Evolutionary conservation across 768 basidiomycete species (phyloP).

Genomic region (Aureoboletus auriporus): DNA sequence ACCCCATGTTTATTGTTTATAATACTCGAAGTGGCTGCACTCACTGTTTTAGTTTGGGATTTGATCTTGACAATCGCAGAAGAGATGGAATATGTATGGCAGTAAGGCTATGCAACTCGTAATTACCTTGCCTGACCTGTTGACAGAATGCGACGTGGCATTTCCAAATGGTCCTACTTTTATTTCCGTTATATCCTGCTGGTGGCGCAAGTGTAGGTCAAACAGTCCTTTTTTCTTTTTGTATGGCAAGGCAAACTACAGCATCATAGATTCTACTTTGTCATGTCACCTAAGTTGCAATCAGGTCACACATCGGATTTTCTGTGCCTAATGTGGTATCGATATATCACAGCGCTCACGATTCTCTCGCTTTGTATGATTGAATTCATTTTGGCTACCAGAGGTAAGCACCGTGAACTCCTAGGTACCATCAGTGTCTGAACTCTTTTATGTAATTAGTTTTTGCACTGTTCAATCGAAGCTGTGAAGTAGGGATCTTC

Average conservation of each 20-base stretch:
- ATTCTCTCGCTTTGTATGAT: constrained; percentile 14
- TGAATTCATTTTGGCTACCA: constrained; percentile 20
- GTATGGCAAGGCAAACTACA: no score
- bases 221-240: background rate
- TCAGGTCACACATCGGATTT: constrained; percentile 6
- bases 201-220: constrained; percentile 7
- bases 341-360: background rate
- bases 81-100: constrained; percentile 30
- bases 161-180: constrained; percentile 15
- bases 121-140: background rate
- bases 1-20: background rate
- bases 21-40: constrained; percentile 19
- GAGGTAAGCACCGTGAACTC: constrained; percentile 16
- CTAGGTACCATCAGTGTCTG: background rate
- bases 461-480: constrained; percentile 33
- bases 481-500: constrained; percentile 21
- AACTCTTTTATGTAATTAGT: constrained; percentile 5
- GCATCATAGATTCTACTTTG: constrained; percentile 7
- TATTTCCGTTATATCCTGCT: constrained; percentile 18
- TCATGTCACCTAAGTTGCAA: constrained; percentile 5
- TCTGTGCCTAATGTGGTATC: constrained; percentile 13
- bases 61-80: constrained; percentile 19
- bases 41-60: constrained; percentile 27
- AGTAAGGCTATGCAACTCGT: constrained; percentile 11
- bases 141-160: constrained; percentile 9